These are phyloP conservation scores for Lignosus rhinocerotis DNA, from an alignment of 1,284 basidiomycete genomes.

Conservation along the genomic window DNA sequence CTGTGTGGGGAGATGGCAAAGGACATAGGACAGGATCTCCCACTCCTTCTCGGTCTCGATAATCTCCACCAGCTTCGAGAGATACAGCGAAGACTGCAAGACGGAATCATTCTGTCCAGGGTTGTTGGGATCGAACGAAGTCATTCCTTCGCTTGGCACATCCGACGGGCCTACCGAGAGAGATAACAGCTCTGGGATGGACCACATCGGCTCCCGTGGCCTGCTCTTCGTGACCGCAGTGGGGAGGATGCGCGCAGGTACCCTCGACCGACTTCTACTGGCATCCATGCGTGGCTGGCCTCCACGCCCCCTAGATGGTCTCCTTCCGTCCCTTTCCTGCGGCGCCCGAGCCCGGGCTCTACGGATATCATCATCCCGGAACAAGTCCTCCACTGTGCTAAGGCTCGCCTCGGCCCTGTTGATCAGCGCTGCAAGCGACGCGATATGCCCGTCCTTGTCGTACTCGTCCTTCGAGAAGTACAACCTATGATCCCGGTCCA, in stretches of 20 bases:
- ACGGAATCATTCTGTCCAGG: constrained; percentile 47
- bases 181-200: constrained; percentile 70
- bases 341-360: constrained; percentile 50
- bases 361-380: constrained; percentile 39
- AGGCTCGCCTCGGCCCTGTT: constrained; percentile 39
- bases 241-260: constrained; percentile 35
- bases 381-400: constrained; percentile 19
- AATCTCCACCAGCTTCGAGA: constrained; percentile 67
- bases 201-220: constrained; percentile 69
- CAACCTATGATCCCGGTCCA: constrained; percentile 88
- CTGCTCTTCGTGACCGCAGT: constrained; percentile 31
- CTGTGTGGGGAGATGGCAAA: constrained; percentile 91
- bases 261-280: constrained; percentile 76
- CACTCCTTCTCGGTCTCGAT: constrained; percentile 83
- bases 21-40: constrained; percentile 92
- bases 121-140: constrained; percentile 72
- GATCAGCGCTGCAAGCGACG: constrained; percentile 56
- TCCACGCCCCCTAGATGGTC: constrained; percentile 59
- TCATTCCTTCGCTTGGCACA: constrained; percentile 71
- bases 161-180: constrained; percentile 70
- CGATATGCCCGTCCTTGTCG: constrained; percentile 56
- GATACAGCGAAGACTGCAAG: constrained; percentile 81
- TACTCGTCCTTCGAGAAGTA: constrained; percentile 60
- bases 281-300: constrained; percentile 45
- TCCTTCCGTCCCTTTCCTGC: constrained; percentile 54